Percentiles rank a stretch among this genome's conserved stretches.
phyloP scores from a whole-genome alignment of 257 asterid genomes.

The Fraxinus quadrangulata region DNA sequence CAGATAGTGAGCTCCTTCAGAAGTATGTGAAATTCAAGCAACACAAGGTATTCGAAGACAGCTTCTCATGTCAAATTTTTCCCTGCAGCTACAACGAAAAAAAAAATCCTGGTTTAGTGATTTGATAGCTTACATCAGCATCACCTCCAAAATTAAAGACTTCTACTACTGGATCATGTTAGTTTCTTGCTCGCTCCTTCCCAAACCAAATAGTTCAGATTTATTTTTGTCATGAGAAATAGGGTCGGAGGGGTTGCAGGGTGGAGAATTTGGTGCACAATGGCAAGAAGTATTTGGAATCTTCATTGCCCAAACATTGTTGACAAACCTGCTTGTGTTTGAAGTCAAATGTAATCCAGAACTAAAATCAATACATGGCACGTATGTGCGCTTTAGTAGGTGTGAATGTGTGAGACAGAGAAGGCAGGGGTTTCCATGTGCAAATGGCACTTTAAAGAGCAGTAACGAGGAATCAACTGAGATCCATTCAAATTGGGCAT shows the following conservation, averaged over 20 bases:
- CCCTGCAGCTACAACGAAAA: not conserved
- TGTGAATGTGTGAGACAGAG: not conserved
- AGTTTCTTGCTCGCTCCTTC: too few relatives aligned
- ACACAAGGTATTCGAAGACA: not conserved
- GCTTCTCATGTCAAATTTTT: not conserved
- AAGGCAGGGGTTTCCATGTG: not conserved
- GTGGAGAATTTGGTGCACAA: too few relatives aligned
- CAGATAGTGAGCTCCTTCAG: not conserved
- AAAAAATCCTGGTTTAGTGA: not conserved
- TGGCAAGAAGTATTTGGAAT: too few relatives aligned
- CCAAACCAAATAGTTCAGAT: too few relatives aligned
- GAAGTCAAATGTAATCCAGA: not conserved
- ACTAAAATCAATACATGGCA: not conserved
- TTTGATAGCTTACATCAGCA: not conserved
- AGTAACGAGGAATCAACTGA: too few relatives aligned
- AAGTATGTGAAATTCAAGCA: not conserved
- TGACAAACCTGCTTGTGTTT: too few relatives aligned
- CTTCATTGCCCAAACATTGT: too few relatives aligned
- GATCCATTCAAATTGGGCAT: too few relatives aligned
- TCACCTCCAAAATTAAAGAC: not conserved
- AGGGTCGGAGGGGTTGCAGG: too few relatives aligned
- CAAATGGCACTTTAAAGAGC: not conserved
- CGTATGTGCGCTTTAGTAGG: not conserved
- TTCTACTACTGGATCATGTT: not conserved
- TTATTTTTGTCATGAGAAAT: too few relatives aligned